These are phyloP conservation scores for Tephrocybe sp. DNA, from an alignment of 768 basidiomycete species.

Conservation along the genomic window DNA sequence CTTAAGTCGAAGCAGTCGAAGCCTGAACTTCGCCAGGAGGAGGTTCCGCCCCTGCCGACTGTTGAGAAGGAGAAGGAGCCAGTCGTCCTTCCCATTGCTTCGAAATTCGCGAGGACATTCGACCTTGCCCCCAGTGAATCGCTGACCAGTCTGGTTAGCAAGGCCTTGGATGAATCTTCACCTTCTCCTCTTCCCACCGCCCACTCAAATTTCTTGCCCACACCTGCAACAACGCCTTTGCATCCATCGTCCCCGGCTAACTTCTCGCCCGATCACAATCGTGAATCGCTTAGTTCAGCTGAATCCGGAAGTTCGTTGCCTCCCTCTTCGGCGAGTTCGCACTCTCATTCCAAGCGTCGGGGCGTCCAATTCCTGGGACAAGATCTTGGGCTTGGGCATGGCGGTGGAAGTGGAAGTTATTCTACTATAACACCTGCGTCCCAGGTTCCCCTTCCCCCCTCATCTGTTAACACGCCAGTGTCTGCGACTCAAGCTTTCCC, in stretches of 20 bases:
- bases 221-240: not conserved
- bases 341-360: slow-evolving; percentile 17
- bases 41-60: slow-evolving; percentile 22
- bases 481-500: slow-evolving; percentile 17
- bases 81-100: slow-evolving; percentile 44
- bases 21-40: slow-evolving; percentile 29
- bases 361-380: slow-evolving; percentile 12
- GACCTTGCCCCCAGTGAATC: slow-evolving; percentile 10
- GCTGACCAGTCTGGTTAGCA: slow-evolving; percentile 6
- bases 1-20: slow-evolving; percentile 39
- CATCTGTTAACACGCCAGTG: slow-evolving; percentile 11
- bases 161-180: slow-evolving; percentile 6
- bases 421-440: slow-evolving; percentile 15
- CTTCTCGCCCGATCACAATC: not conserved
- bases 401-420: slow-evolving; percentile 11
- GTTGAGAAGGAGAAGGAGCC: slow-evolving; percentile 26
- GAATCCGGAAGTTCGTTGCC: slow-evolving; percentile 16
- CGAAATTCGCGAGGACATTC: slow-evolving; percentile 41
- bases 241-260: slow-evolving; percentile 1
- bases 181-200: slow-evolving; percentile 2
- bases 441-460: slow-evolving; percentile 12
- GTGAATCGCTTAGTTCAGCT: slow-evolving; percentile 18
- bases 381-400: not conserved
- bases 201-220: not conserved
- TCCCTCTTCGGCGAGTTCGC: slow-evolving; percentile 13